Conservation (phyloP, 202 grass and related monocot genomes). For the Miscanthus sacchariflorus region DNA sequence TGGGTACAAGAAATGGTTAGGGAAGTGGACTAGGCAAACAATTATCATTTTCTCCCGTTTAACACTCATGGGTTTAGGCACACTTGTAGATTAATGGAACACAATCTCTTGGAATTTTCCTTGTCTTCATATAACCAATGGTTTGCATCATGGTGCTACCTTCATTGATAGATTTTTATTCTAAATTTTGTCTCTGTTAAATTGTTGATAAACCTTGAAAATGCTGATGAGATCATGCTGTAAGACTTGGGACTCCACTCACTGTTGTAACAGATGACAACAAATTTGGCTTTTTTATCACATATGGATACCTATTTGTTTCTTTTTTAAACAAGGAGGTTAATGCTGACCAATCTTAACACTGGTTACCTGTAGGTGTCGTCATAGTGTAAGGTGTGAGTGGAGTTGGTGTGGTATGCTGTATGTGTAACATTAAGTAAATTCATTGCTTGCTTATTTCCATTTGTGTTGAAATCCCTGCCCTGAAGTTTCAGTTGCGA, state of each 20-base stretch:
- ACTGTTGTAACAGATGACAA: not conserved
- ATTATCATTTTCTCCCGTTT: not conserved
- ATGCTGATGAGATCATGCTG: not conserved
- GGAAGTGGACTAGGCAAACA: not conserved
- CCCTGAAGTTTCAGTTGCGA: not conserved
- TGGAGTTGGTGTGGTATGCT: not conserved
- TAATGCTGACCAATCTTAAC: not conserved
- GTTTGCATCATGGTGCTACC: not conserved
- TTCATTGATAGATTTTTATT: constrained; percentile 5
- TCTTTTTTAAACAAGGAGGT: not conserved
- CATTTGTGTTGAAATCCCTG: not conserved
- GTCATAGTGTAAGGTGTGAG: not conserved
- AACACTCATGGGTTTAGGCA: not conserved
- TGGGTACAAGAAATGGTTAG: not conserved
- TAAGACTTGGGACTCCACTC: not conserved
- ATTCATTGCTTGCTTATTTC: not conserved
- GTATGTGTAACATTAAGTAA: not conserved
- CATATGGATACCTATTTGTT: not conserved
- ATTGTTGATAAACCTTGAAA: constrained; percentile 15
- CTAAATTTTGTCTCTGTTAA: not conserved
- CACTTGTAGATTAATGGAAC: constrained; percentile 1
- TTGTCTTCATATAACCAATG: not conserved
- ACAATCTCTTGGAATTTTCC: not conserved
- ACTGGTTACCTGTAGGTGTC: not conserved
- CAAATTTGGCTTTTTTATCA: not conserved